Conservation (phyloP, 1,284 basidiomycete species). For the Apiotrichum siamense region DNA sequence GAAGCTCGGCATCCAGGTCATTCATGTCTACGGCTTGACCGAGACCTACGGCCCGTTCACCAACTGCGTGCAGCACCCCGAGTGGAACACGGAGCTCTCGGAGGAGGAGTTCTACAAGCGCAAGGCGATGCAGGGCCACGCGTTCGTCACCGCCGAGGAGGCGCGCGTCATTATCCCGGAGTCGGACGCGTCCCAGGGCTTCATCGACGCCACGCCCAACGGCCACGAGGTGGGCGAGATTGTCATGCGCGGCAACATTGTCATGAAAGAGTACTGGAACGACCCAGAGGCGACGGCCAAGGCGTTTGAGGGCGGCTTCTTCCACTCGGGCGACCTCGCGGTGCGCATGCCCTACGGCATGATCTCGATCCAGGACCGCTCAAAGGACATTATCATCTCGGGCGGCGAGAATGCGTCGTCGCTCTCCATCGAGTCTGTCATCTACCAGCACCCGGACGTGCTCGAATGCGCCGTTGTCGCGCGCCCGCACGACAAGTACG, state of each 20-base stretch:
- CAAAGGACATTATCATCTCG: conserved; percentile 75
- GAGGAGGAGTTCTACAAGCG: conserved; percentile 17
- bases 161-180: conserved; percentile 12
- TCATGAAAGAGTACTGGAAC: conserved; percentile 62
- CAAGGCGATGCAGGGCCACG: conserved; percentile 21
- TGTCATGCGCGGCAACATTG: conserved; percentile 16
- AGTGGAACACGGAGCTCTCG: conserved; percentile 9
- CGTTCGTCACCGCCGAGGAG: conserved; percentile 14
- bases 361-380: conserved; percentile 49
- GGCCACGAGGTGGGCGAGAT: conserved; percentile 20
- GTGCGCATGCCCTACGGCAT: conserved; percentile 79
- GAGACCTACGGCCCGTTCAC: conserved; percentile 20
- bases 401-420: conserved; percentile 85
- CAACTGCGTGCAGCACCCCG: conserved; percentile 13
- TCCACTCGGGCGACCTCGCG: conserved; percentile 77
- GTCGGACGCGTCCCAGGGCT: conserved; percentile 8
- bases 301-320: conserved; percentile 67
- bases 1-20: conserved; percentile 17
- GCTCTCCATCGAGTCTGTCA: conserved; percentile 72
- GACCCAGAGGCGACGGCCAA: conserved; percentile 63
- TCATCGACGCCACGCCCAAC: conserved; percentile 13
- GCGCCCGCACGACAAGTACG: conserved; percentile 63
- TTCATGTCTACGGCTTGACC: conserved; percentile 56
- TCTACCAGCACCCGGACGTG: conserved; percentile 59
- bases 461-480: conserved; percentile 68